Conservation (phyloP, 2,329 filamentous ascomycete species). For the Clarireedia paspali region DNA sequence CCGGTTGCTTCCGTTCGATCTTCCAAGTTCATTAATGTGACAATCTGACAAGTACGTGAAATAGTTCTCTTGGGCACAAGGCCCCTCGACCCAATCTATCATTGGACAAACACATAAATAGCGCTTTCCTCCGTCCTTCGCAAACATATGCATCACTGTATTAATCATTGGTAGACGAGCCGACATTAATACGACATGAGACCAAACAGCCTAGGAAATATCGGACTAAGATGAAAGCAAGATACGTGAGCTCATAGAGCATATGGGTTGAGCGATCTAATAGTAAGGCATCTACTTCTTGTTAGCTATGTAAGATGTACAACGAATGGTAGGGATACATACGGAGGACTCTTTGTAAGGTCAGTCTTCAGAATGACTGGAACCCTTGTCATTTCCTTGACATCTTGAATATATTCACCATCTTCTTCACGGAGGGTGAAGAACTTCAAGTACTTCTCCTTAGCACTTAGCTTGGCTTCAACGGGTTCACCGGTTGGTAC, state of each 20-base stretch:
- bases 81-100: background rate
- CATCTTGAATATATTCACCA: conserved; percentile 95
- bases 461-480: conserved; percentile 77
- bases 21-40: background rate
- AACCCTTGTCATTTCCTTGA: conserved; percentile 93
- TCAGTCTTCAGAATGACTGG: conserved; percentile 99
- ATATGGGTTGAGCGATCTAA: conserved; percentile 74
- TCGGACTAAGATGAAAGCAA: background rate
- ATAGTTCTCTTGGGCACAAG: background rate
- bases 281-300: conserved; percentile 69
- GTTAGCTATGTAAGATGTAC: conserved; percentile 17
- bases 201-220: conserved; percentile 4
- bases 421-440: conserved; percentile 88
- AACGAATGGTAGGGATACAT: conserved; percentile 43
- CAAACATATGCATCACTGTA: conserved; percentile 1
- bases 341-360: conserved; percentile 97
- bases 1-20: background rate
- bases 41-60: background rate
- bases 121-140: conserved; percentile 3
- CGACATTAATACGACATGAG: background rate
- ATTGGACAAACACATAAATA: conserved; percentile 15
- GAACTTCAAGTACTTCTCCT: conserved; percentile 90
- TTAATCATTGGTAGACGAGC: background rate
- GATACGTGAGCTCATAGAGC: conserved; percentile 34
- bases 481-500: conserved; percentile 66